Base-by-base conservation (phyloP, 2,329 filamentous ascomycete genomes). In the Ceratocystis albifundus region DNA sequence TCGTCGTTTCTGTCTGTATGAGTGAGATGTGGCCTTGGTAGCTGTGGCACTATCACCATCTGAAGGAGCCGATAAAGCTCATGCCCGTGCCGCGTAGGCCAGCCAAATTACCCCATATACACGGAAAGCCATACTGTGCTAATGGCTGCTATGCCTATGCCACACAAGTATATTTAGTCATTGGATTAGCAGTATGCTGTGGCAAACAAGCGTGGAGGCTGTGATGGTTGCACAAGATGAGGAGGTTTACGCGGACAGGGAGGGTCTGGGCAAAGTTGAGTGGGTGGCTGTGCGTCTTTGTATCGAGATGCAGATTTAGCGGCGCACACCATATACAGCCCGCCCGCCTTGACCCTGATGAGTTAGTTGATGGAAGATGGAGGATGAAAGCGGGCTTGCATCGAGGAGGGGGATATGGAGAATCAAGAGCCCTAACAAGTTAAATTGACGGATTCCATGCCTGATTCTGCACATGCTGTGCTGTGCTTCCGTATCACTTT, bases 191-290 rank as follows among this genome's bases (percentile, higher is more conserved):
- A 3, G 36, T 12, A 41, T 41, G 12, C 10, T 1, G 36, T 41
- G 17, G 28, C n/a, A n/a, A 55, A 15, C 46, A 48, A 22, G 12
- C 32, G 5, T 53, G 22, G 48, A n/a, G 25, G 25, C 15, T 20
- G 55, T 59, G 28, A 59, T 59, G 55, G 55, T 59, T n/a, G 55
- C n/a, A 59, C 55, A 59, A 59, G 28, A 36, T 8, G 28, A 53
- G 8, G 17, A 59, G 55, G n/a, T 41, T 10, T 53, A 22, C 17
- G 55, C 3, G 55, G 22, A 59, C 17, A n/a, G 28, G 55, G 55
- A n/a, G 28, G 55, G 55, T n/a, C 36, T 41, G 36, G 36, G 55
- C 20, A 30, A 30, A 28, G 15, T n/a, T 36, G 30, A 32, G 55
- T 59, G 55, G 55, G 55, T 59, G 55, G 55, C 55, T 59, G 12